Evolutionary conservation across 1,139 yeast genomes (phyloP).

Genomic region (Kodamaea sp.): DNA sequence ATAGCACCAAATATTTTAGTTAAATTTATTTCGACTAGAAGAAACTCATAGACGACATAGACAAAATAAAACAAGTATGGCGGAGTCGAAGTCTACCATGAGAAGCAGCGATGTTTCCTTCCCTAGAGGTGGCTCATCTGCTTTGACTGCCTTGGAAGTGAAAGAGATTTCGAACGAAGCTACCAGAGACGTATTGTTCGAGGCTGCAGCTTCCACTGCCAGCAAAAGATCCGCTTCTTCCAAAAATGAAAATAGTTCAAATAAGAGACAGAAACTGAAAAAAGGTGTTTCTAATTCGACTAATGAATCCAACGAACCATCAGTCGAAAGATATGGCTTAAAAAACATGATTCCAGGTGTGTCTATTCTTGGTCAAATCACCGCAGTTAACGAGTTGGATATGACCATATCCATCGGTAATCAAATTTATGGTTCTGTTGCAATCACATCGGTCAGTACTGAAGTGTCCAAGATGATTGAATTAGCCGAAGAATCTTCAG

Average conservation of each 20-base stretch:
- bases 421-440: slow-evolving; percentile 73
- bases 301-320: slow-evolving; percentile 19
- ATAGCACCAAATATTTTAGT: too few relatives aligned
- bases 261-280: slow-evolving; percentile 29
- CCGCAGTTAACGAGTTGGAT: slow-evolving; percentile 57
- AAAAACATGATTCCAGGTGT: slow-evolving; percentile 68
- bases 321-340: slow-evolving; percentile 60
- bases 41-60: too few relatives aligned
- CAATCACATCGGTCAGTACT: slow-evolving; percentile 71
- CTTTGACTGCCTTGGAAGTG: slow-evolving; percentile 82
- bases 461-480: slow-evolving; percentile 58
- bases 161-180: slow-evolving; percentile 94
- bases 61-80: slow-evolving; percentile 3
- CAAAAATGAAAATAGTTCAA: slow-evolving; percentile 23
- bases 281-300: slow-evolving; percentile 29
- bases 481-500: slow-evolving; percentile 39
- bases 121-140: slow-evolving; percentile 94
- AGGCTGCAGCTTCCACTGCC: slow-evolving; percentile 29
- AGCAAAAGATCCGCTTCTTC: slow-evolving; percentile 28
- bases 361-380: slow-evolving; percentile 70
- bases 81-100: slow-evolving; percentile 13
- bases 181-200: slow-evolving; percentile 78
- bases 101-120: slow-evolving; percentile 66
- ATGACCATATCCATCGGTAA: slow-evolving; percentile 76
- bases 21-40: too few relatives aligned